Evolutionary conservation across 2,329 filamentous ascomycete genomes (phyloP), one percentile per base, ranked within the genome.

Genomic region (Cryphonectria japonica): DNA sequence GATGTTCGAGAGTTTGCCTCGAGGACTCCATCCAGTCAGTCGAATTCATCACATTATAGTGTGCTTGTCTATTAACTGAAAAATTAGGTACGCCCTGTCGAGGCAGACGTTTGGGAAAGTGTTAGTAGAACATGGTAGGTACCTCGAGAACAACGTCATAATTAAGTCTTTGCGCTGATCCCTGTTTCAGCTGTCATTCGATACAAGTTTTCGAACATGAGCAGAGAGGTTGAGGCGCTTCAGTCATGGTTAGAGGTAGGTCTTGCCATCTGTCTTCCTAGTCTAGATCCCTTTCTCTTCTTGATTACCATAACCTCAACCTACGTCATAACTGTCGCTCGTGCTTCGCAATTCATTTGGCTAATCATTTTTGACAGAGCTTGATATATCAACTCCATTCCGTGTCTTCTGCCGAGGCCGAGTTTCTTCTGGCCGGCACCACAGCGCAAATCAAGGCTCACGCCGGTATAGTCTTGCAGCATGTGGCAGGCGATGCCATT

Each of bases 1-100:
- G 87, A n/a, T 84, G 87, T 74, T 85, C 86, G 2, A 82, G 87
- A 2, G 83, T 86, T 0, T 87, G 85, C 72, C 78, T 83, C 8
- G 83, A 85, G 59, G 84, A 86, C 72, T 83, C 86, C 0, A 84
- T 85, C 70, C 78, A 77, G 5, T 84, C 86, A 74, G 68, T 71
- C 19, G 11, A 32, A 2, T 39, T 11, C 16, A 26, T n/a, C 14
- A 59, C 16, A n/a, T 2, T 43, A 4, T 6, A 3, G 54, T n/a
- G 22, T 50, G 5, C 34, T 19, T 1, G 4, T 19, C 16, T 8
- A 9, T 2, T 29, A 8, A 59, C 34, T 59, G n/a, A 22, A 32
- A 1, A 6, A 14, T 37, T 22, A 72, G 70, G 29, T 73, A 74
- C 64, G 73, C 74, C 6, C 43, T 71, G 65, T 70, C 68, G 29